Evolutionary conservation across 2,329 filamentous ascomycete genomes (phyloP).

Genomic region (Pseudogymnoascus sp.): DNA sequence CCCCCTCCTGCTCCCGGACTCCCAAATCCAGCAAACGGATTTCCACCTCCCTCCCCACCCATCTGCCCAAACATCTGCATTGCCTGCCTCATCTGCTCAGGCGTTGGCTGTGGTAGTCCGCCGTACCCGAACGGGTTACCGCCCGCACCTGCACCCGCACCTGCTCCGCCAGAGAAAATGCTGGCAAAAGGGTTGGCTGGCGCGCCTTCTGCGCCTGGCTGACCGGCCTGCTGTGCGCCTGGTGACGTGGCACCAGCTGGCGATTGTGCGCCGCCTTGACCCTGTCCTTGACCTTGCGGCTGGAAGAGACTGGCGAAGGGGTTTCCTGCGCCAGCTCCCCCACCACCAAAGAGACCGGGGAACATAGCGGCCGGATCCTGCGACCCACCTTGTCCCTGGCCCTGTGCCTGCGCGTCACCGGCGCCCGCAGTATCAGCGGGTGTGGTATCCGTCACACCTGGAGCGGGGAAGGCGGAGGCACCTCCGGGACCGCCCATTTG

Average conservation of each 20-base stretch:
- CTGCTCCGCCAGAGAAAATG: conserved; percentile 41
- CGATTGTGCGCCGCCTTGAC: conserved; percentile 11
- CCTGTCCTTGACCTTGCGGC: conserved; percentile 20
- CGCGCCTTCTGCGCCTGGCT: conserved; percentile 20
- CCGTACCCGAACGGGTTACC: conserved; percentile 36
- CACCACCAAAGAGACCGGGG: conserved; percentile 30
- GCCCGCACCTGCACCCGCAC: conserved; percentile 23
- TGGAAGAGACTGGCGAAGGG: conserved; percentile 55
- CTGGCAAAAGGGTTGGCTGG: conserved; percentile 58
- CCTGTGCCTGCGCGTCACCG: conserved; percentile 23
- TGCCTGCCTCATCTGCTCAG: conserved; percentile 48
- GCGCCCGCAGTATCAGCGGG: conserved; percentile 35
- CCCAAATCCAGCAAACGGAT: conserved; percentile 33
- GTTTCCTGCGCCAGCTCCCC: conserved; percentile 36
- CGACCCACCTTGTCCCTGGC: conserved; percentile 15
- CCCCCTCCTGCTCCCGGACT: conserved; percentile 31
- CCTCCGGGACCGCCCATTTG: conserved; percentile 49
- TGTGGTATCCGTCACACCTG: conserved; percentile 83
- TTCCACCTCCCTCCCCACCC: conserved; percentile 21
- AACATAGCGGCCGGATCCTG: conserved; percentile 25
- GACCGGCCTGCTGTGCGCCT: conserved; percentile 23
- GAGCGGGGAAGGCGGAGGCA: conserved; percentile 68
- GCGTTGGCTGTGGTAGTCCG: conserved; percentile 42
- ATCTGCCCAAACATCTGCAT: conserved; percentile 34
- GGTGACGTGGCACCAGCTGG: conserved; percentile 21